Base-by-base conservation (phyloP, 345 rosid species). In the Aurinia saxatilis region DNA sequence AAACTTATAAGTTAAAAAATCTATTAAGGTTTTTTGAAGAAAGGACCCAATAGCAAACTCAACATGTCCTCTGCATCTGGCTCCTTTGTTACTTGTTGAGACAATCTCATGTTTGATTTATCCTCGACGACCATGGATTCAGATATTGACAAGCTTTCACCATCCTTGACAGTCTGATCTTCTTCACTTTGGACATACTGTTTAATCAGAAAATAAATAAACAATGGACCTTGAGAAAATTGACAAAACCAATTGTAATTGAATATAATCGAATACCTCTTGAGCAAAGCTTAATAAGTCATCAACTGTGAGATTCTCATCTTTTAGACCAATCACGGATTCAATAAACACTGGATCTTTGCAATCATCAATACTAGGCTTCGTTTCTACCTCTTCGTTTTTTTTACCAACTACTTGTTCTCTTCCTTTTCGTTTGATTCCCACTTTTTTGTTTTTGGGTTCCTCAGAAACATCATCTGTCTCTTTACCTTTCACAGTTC, bases 201-300 rank as follows among this genome's bases (percentile, higher is more conserved):
- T 33, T 29, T 27, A 7, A 65, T 8, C 6, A 35, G 35, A 16
- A 15, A 19, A 6, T 7, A 27, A n/a, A n/a, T n/a, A n/a, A n/a
- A 15, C 2, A 16, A 39, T 2, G 5, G 8, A 11, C 13, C 12
- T 2, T 14, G 19, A 50, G 6, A 7, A 21, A 30, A n/a, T 33
- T 57, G 3, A 25, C 5, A 15, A n/a, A n/a, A n/a, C n/a, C n/a
- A n/a, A n/a, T n/a, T n/a, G n/a, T 10, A 59, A 5, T 18, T 2
- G 38, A 0, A 27, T 0, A 13, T 5, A 17, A 4, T 9, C 1
- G 29, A 6, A 18, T 33, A 70, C 70, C 65, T 71, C 70, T 2
- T 71, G 39, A 64, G 75, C 75, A 42, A 64, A 71, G 54, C 41
- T 49, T 49, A 71, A 13, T 33, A 71, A 55, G 9, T 71, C 75